Conservation (phyloP, 306 rosid species). For the Cicer chorassanicum region DNA sequence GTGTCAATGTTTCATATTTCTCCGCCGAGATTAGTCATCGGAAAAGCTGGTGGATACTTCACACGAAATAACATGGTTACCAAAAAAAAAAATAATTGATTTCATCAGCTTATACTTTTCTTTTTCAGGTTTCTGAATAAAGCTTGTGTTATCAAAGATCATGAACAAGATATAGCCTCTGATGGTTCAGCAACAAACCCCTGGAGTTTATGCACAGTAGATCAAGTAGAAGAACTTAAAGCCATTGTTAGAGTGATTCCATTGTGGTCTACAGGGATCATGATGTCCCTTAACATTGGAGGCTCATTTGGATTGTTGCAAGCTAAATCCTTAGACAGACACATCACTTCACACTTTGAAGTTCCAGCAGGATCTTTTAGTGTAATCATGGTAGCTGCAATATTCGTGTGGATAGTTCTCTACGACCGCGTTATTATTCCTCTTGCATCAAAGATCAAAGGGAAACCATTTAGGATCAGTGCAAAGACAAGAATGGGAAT, state of each 20-base stretch:
- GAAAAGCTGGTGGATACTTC: too few species aligned
- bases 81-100: neutral
- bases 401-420: conserved; percentile 57
- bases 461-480: conserved; percentile 54
- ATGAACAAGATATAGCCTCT: conserved; percentile 50
- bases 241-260: conserved; percentile 67
- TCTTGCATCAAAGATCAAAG: conserved; percentile 61
- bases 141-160: conserved; percentile 62
- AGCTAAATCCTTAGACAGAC: conserved; percentile 69
- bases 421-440: conserved; percentile 68
- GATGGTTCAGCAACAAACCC: conserved; percentile 66
- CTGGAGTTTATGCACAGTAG: conserved; percentile 68
- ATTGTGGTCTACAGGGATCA: conserved; percentile 70
- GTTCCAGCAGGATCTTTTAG: conserved; percentile 69
- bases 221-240: conserved; percentile 76
- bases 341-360: conserved; percentile 54
- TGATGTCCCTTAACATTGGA: conserved; percentile 59
- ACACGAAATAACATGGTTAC: too few species aligned
- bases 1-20: too few species aligned
- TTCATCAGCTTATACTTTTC: neutral
- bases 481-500: conserved; percentile 68
- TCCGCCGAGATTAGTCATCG: too few species aligned
- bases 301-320: conserved; percentile 67
- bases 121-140: conserved; percentile 62
- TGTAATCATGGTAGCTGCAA: conserved; percentile 46